phyloP scores from a whole-genome alignment of 1,284 basidiomycete genomes.

The Fistulinella cinereoalba region DNA sequence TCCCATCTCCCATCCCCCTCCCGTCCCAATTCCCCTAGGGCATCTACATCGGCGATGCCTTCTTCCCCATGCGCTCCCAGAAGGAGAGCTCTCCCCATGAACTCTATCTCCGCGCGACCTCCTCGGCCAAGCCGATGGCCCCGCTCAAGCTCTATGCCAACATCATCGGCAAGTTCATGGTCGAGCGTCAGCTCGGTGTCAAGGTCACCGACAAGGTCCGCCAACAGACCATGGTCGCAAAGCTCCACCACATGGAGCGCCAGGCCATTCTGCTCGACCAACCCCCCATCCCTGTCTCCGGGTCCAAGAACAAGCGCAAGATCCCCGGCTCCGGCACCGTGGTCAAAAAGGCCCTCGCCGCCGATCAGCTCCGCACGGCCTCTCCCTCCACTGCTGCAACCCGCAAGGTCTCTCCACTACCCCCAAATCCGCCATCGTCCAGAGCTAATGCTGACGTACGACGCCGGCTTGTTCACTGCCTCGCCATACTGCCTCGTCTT shows the following conservation, averaged over 20 bases:
- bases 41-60: constrained; percentile 58
- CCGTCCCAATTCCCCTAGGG: constrained; percentile 42
- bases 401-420: constrained; percentile 28
- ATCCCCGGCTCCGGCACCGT: constrained; percentile 28
- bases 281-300: constrained; percentile 26
- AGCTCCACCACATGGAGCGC: constrained; percentile 51
- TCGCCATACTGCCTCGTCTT: constrained; percentile 47
- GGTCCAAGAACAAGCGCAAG: constrained; percentile 34
- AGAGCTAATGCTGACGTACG: constrained; percentile 34
- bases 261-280: constrained; percentile 51
- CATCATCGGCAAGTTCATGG: constrained; percentile 62
- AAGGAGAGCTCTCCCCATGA: constrained; percentile 61
- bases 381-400: constrained; percentile 27
- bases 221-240: constrained; percentile 54
- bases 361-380: constrained; percentile 29
- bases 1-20: not conserved
- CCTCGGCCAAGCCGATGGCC: constrained; percentile 52
- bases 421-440: constrained; percentile 18
- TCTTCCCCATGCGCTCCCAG: constrained; percentile 55
- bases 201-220: constrained; percentile 52
- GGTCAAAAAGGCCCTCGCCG: constrained; percentile 34
- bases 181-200: constrained; percentile 57
- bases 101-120: constrained; percentile 61
- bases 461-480: constrained; percentile 51
- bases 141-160: constrained; percentile 71